Conservation (phyloP, 2,329 filamentous ascomycete species). For the Fusarium newnesense region DNA sequence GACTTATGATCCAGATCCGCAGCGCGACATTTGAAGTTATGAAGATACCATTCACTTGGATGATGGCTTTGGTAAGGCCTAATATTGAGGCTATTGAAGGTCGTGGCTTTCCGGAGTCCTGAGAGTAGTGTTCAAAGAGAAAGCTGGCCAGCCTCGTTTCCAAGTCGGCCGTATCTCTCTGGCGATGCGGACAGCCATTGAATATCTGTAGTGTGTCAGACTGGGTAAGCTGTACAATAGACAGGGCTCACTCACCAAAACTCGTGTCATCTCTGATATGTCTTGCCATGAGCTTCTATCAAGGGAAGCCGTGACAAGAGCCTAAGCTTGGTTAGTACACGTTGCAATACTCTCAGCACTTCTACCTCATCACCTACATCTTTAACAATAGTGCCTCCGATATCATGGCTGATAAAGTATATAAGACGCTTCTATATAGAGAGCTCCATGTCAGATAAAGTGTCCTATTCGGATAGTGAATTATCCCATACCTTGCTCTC, state of each 20-base stretch:
- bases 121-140: accelerated
- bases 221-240: accelerated
- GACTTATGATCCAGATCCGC: not conserved
- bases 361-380: not conserved
- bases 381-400: not conserved
- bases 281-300: not conserved
- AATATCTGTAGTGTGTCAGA: not conserved
- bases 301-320: not conserved
- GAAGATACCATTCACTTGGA: not conserved
- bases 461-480: accelerated
- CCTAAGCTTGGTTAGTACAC: not conserved
- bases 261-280: not conserved
- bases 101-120: accelerated
- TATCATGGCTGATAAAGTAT: not conserved
- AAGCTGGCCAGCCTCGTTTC: not conserved
- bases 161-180: accelerated
- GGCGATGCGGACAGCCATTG: not conserved
- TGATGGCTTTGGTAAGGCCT: accelerated
- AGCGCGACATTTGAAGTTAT: not conserved
- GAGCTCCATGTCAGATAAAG: accelerated
- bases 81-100: not conserved
- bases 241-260: not conserved
- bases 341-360: accelerated
- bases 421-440: not conserved
- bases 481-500: not conserved